These are phyloP conservation scores for Puccinia triticina DNA, from an alignment of 1,284 basidiomycete genomes.

Conservation along the genomic window DNA sequence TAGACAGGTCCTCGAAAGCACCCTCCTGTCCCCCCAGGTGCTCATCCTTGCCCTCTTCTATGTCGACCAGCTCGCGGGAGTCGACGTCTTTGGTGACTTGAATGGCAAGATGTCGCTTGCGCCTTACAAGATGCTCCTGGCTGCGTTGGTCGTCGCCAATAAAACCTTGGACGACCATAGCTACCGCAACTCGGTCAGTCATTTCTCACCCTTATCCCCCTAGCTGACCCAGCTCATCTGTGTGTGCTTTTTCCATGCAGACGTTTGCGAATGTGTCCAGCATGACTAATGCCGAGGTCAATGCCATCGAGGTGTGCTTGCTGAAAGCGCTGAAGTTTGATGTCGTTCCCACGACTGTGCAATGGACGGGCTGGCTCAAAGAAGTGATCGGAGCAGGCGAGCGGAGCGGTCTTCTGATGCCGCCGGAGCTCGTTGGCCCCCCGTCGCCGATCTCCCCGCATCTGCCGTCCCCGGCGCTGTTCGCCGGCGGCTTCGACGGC, in stretches of 20 bases:
- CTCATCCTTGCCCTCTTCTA: slow-evolving; percentile 43
- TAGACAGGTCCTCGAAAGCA: slow-evolving; percentile 36
- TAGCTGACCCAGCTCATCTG: background rate
- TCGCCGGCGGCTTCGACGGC: too few species aligned
- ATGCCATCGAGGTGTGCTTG: slow-evolving; percentile 25
- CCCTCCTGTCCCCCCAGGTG: slow-evolving; percentile 44
- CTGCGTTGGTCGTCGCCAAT: slow-evolving; percentile 39
- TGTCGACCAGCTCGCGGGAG: slow-evolving; percentile 21
- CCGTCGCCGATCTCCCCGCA: background rate
- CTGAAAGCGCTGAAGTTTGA: slow-evolving; percentile 38
- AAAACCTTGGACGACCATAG: slow-evolving; percentile 49
- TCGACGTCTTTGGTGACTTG: slow-evolving; percentile 39
- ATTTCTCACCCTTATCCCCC: background rate
- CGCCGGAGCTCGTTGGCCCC: background rate
- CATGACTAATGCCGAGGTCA: slow-evolving; percentile 50
- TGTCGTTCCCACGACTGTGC: slow-evolving; percentile 2
- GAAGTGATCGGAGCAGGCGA: slow-evolving; percentile 23
- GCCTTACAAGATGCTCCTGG: slow-evolving; percentile 47
- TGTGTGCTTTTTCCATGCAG: background rate
- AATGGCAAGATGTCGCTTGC: slow-evolving; percentile 36
- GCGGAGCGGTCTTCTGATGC: slow-evolving; percentile 7
- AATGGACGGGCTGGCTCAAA: slow-evolving; percentile 30
- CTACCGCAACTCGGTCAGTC: slow-evolving; percentile 39
- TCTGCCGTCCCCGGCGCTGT: background rate
- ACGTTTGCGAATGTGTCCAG: slow-evolving; percentile 48